Conservation (phyloP, 106 monocot genomes). For the Dioscorea dumetorum region DNA sequence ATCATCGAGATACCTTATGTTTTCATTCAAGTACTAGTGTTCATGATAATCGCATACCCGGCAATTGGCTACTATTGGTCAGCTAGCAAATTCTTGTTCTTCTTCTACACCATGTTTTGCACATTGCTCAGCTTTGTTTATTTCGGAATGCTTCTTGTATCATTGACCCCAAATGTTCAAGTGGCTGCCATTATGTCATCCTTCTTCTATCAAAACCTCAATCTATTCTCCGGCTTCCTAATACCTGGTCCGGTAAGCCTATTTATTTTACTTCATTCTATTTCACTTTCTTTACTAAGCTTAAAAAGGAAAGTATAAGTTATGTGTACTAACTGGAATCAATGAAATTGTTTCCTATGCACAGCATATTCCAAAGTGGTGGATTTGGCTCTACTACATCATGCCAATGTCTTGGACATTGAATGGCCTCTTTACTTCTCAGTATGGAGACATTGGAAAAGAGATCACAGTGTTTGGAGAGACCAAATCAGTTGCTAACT, state of each 20-base stretch:
- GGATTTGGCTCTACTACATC: constrained; percentile 71
- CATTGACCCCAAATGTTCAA: constrained; percentile 55
- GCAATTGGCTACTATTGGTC: constrained; percentile 46
- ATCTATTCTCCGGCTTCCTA: constrained; percentile 7
- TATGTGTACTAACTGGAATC: no score
- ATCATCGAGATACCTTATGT: background rate
- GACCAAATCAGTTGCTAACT: constrained; percentile 29
- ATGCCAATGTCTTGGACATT: constrained; percentile 57
- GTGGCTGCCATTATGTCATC: constrained; percentile 44
- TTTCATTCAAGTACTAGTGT: constrained; percentile 35
- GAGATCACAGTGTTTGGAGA: constrained; percentile 52
- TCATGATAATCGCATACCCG: constrained; percentile 42
- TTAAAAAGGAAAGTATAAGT: no score
- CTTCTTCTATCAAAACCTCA: constrained; percentile 19
- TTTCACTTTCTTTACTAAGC: no score
- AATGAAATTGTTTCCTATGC: background rate
- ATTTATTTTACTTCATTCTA: no score
- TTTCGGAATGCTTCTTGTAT: constrained; percentile 49
- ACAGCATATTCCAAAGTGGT: constrained; percentile 88
- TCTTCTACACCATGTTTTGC: constrained; percentile 15
- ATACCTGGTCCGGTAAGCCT: constrained; percentile 51
- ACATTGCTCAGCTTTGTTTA: constrained; percentile 45
- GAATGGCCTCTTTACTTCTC: constrained; percentile 54
- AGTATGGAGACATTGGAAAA: constrained; percentile 49
- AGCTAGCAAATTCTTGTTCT: constrained; percentile 30